Base-by-base conservation (phyloP, 176 grass and related monocot genomes). In the Rhynchospora pubera region DNA sequence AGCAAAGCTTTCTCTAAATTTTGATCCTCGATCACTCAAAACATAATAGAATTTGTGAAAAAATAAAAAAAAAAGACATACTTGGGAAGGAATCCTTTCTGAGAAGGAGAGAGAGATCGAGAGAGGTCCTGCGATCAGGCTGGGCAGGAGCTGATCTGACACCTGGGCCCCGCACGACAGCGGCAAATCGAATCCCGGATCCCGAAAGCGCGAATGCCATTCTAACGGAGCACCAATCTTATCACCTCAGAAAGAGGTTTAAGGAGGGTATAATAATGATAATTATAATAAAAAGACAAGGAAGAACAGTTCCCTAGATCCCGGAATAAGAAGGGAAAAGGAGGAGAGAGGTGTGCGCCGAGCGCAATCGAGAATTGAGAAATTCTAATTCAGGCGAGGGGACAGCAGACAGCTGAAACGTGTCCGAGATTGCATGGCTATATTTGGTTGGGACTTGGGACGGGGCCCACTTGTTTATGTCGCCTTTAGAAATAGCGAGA, bases 201-300 rank as follows among this genome's bases (percentile, higher is more conserved):
- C 78, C 86, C 8, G 84, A 91, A 9, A 91, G 72, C 24, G 86
- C 84, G 57, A 88, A 85, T 24, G 78, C 77, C 67, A 78, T 80
- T 57, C 86, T 69, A 12, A 83, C 82, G 79, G 88, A 7, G 52
- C n/a, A 53, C 52, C 13, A 13, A 42, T 18, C n/a, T 51, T 14
- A 12, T 50, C 13, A 76, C 53, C 16, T 77, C 15, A 77, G 5
- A 23, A 28, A 55, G 72, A 56, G 72, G 72, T 76, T 76, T 76
- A 30, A 76, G 48, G 26, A 76, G 72, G 72, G 72, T 76, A 52
- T 76, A 76, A 55, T 76, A 55, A 75, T 39, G 4, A 39, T 39
- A 39, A 39, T 39, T 2, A 72, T 23, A 48, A 72, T 9, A 14
- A 64, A n/a, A 28, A 28, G 57, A n/a, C 50, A 53, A 60, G 78